Evolutionary conservation across 192 early-diverging fungal species (phyloP).

Genomic region (Coemansia sp.): DNA sequence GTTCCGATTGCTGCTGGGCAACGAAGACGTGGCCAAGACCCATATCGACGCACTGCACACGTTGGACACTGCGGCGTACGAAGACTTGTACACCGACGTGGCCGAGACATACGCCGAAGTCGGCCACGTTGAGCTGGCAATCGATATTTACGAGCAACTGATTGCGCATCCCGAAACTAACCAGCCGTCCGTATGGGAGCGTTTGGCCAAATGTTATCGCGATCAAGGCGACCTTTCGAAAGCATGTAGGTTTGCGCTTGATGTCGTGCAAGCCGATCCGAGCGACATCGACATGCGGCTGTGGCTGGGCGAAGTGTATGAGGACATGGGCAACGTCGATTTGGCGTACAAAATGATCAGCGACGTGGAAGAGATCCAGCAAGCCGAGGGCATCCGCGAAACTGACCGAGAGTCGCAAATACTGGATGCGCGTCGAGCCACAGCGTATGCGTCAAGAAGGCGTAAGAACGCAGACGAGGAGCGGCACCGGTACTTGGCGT

Average conservation of each 20-base stretch:
- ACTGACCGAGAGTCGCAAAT: neutral
- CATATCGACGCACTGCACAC: slow-evolving; percentile 49
- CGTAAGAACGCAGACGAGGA: slow-evolving; percentile 31
- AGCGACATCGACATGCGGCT: slow-evolving; percentile 60
- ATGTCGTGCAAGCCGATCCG: slow-evolving; percentile 56
- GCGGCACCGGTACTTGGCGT: slow-evolving; percentile 22
- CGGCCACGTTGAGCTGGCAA: slow-evolving; percentile 19
- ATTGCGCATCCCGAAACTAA: slow-evolving; percentile 10
- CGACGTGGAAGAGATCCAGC: slow-evolving; percentile 38
- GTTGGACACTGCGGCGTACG: slow-evolving; percentile 16
- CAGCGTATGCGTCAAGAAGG: slow-evolving; percentile 8
- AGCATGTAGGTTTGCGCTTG: slow-evolving; percentile 56
- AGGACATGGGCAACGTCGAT: slow-evolving; percentile 56
- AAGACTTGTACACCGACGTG: slow-evolving; percentile 42
- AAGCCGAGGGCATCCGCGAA: slow-evolving; percentile 2
- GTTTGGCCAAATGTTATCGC: slow-evolving; percentile 61
- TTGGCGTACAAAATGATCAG: slow-evolving; percentile 42
- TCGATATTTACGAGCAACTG: slow-evolving; percentile 28
- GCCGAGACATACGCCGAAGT: slow-evolving; percentile 26
- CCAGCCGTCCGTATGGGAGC: slow-evolving; percentile 56
- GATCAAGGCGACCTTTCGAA: slow-evolving; percentile 57
- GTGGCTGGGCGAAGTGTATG: slow-evolving; percentile 63
- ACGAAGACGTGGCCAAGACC: slow-evolving; percentile 62
- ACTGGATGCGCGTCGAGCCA: neutral
- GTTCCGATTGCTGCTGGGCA: slow-evolving; percentile 68